Conservation (phyloP, 1,284 basidiomycete species). For the Rhodofomes roseus region DNA sequence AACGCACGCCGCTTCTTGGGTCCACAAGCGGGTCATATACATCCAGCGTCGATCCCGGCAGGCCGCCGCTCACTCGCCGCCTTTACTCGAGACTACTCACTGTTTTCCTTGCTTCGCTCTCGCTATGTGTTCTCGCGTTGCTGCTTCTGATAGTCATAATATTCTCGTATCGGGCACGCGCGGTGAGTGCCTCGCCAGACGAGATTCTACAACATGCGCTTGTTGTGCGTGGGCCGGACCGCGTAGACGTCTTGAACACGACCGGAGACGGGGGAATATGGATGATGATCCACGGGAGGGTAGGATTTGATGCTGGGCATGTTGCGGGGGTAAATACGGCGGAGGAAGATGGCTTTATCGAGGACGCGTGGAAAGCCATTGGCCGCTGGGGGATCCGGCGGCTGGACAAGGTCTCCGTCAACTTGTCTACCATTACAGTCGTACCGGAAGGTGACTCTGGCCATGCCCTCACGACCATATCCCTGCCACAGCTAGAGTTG, state of each 20-base stretch:
- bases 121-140: constrained; percentile 39
- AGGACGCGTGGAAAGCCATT: constrained; percentile 54
- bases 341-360: constrained; percentile 37
- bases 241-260: constrained; percentile 56
- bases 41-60: constrained; percentile 20
- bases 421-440: constrained; percentile 46
- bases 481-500: constrained; percentile 45
- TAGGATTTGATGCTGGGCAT: constrained; percentile 64
- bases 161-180: constrained; percentile 60
- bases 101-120: constrained; percentile 45
- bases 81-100: constrained; percentile 41
- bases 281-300: constrained; percentile 49
- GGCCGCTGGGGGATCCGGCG: constrained; percentile 61
- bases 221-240: constrained; percentile 55
- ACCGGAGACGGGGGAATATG: constrained; percentile 57
- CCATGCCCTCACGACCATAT: constrained; percentile 42
- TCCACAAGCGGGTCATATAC: constrained; percentile 23
- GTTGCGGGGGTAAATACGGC: constrained; percentile 51
- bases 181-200: constrained; percentile 50
- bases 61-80: constrained; percentile 27
- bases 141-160: constrained; percentile 45
- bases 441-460: constrained; percentile 37
- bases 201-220: constrained; percentile 55
- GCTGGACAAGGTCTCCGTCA: constrained; percentile 54
- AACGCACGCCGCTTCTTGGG: constrained; percentile 42